Percentiles rank a stretch among this genome's conserved stretches.
Conservation (phyloP, 2,329 filamentous ascomycete genomes). For the Aspergillus brasiliensis region DNA sequence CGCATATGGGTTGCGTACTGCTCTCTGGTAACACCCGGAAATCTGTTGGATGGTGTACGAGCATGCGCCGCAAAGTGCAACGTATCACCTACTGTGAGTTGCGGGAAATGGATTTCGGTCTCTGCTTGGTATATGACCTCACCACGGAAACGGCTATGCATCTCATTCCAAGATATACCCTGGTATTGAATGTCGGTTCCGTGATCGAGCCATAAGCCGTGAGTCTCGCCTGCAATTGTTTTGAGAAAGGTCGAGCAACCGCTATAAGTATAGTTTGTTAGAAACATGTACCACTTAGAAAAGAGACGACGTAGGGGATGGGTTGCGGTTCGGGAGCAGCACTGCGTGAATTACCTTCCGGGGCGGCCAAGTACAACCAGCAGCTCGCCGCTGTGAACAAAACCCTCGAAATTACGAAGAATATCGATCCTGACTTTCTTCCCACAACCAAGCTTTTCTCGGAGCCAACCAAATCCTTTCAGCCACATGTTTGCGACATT, state of each 20-base stretch:
- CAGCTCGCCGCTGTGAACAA: slow-evolving; percentile 59
- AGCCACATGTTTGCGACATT: slow-evolving; percentile 47
- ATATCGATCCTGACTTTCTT: slow-evolving; percentile 57
- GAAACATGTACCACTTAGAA: neutral
- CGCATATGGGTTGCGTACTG: slow-evolving; percentile 51
- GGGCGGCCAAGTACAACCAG: slow-evolving; percentile 56
- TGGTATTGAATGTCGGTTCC: slow-evolving; percentile 80
- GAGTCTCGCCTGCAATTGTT: slow-evolving; percentile 78
- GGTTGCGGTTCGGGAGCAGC: too few relatives aligned
- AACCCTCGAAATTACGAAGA: slow-evolving; percentile 63
- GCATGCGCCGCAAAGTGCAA: slow-evolving; percentile 74
- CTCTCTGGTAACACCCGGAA: slow-evolving; percentile 44
- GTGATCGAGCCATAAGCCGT: slow-evolving; percentile 73
- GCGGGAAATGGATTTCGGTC: slow-evolving; percentile 78
- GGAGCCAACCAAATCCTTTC: slow-evolving; percentile 34
- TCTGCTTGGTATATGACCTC: slow-evolving; percentile 86
- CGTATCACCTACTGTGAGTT: slow-evolving; percentile 75
- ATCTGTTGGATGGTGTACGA: slow-evolving; percentile 46
- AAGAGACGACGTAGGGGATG: neutral
- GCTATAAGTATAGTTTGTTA: slow-evolving; percentile 21
- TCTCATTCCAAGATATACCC: slow-evolving; percentile 63
- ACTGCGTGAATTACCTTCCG: slow-evolving; percentile 35
- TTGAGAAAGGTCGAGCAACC: slow-evolving; percentile 81
- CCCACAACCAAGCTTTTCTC: slow-evolving; percentile 31
- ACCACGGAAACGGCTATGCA: slow-evolving; percentile 76